Percentiles rank a stretch among this genome's conserved stretches.
phyloP scores from a whole-genome alignment of 805 yeast genomes.

The Ogataea degrootiae region DNA sequence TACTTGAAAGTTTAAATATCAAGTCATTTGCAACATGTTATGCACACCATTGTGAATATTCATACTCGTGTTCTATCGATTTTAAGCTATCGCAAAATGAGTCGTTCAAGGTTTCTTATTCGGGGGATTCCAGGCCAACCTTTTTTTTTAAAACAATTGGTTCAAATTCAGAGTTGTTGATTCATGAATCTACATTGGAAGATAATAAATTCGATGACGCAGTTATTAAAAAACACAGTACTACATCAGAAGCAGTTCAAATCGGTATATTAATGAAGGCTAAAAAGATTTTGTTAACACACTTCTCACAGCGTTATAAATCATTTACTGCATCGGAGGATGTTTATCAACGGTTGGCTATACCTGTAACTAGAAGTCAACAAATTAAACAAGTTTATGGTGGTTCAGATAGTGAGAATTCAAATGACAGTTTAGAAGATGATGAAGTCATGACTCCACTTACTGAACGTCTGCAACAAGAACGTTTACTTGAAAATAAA shows the following conservation, averaged over 20 bases:
- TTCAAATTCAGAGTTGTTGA: constrained; percentile 58
- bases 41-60: constrained; percentile 81
- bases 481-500: constrained; percentile 20
- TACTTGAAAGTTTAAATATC: constrained; percentile 43
- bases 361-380: constrained; percentile 7
- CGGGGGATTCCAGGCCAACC: constrained; percentile 94
- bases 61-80: constrained; percentile 63
- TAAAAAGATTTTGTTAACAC: constrained; percentile 70
- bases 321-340: constrained; percentile 32
- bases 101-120: constrained; percentile 70
- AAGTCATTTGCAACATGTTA: constrained; percentile 51
- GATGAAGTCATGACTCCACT: not conserved
- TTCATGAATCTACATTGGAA: constrained; percentile 93
- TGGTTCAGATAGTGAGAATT: not conserved
- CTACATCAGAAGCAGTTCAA: constrained; percentile 78
- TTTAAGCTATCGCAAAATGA: constrained; percentile 30
- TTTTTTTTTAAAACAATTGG: constrained; percentile 59
- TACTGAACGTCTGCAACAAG: not conserved
- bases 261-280: constrained; percentile 72
- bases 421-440: not conserved
- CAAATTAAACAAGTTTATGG: not conserved
- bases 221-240: constrained; percentile 73
- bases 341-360: constrained; percentile 20
- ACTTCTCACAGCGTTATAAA: constrained; percentile 87
- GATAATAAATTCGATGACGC: constrained; percentile 79